These are phyloP conservation scores for Thinopyrum elongatum DNA, from an alignment of 176 grass and related monocot genomes.

Conservation along the genomic window DNA sequence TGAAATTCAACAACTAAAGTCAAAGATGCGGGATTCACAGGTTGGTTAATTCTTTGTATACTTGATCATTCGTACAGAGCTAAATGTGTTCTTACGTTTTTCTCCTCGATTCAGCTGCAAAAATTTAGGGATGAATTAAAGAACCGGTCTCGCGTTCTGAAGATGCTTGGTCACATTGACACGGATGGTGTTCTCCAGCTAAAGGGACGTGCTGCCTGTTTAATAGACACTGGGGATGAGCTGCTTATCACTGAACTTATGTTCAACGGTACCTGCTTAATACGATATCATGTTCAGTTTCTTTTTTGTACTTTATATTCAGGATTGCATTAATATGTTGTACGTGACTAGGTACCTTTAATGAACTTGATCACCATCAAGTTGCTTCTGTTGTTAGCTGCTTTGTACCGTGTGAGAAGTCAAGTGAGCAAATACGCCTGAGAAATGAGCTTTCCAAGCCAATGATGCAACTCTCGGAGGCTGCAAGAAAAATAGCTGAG, in stretches of 20 bases:
- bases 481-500: slow-evolving; percentile 98
- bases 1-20: slow-evolving; percentile 87
- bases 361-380: slow-evolving; percentile 99
- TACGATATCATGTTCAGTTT: neutral
- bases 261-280: slow-evolving; percentile 70
- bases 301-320: slow-evolving; percentile 22
- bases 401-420: slow-evolving; percentile 97
- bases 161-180: slow-evolving; percentile 98
- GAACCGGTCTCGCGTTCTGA: slow-evolving; percentile 86
- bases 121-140: slow-evolving; percentile 97
- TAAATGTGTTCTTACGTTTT: slow-evolving; percentile 31
- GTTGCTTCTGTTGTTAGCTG: slow-evolving; percentile 85
- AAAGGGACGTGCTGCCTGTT: slow-evolving; percentile 95
- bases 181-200: slow-evolving; percentile 92
- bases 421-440: slow-evolving; percentile 93
- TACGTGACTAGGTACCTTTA: slow-evolving; percentile 73
- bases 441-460: slow-evolving; percentile 92
- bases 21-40: slow-evolving; percentile 96
- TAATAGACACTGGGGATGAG: slow-evolving; percentile 98
- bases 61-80: slow-evolving; percentile 14
- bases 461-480: slow-evolving; percentile 90
- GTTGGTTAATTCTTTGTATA: slow-evolving; percentile 35
- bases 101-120: slow-evolving; percentile 65
- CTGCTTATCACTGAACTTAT: slow-evolving; percentile 98
- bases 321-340: slow-evolving; percentile 21